Evolutionary conservation across 345 rosid genomes (phyloP).

Genomic region (Alliaria petiolata): DNA sequence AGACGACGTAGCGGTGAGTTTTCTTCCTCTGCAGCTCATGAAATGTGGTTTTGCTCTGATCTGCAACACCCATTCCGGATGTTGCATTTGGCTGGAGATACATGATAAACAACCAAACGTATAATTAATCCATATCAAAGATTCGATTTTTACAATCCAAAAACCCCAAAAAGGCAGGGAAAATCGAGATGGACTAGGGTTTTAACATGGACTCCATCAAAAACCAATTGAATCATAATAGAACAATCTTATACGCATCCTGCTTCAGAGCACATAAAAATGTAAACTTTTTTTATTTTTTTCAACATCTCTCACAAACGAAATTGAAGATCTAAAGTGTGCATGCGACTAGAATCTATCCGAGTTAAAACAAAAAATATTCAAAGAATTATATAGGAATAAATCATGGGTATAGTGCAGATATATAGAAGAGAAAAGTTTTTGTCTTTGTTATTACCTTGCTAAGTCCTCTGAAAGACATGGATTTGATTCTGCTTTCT

Average conservation of each 20-base stretch:
- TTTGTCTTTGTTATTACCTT: conserved; percentile 31
- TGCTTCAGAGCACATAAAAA: no score
- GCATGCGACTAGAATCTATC: not conserved
- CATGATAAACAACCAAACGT: not conserved
- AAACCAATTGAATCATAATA: not conserved
- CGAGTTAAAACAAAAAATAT: no score
- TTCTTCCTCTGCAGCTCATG: conserved; percentile 71
- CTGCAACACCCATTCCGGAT: conserved; percentile 80
- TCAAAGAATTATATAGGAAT: not conserved
- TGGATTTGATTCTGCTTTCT: conserved; percentile 21
- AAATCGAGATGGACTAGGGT: not conserved
- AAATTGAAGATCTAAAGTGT: not conserved
- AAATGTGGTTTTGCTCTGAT: conserved; percentile 53
- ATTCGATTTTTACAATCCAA: conserved; percentile 3
- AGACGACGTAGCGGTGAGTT: conserved; percentile 58
- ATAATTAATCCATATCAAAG: not conserved
- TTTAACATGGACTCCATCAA: not conserved
- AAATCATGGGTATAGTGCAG: not conserved
- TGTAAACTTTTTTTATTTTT: no score
- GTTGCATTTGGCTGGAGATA: conserved; percentile 62
- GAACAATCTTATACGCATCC: no score
- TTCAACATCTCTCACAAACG: not conserved
- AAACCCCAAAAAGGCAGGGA: not conserved
- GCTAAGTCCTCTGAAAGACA: conserved; percentile 56
- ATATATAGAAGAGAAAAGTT: not conserved